Base-by-base conservation (phyloP, 2,329 filamentous ascomycete species). In the Clonostachys sp. region DNA sequence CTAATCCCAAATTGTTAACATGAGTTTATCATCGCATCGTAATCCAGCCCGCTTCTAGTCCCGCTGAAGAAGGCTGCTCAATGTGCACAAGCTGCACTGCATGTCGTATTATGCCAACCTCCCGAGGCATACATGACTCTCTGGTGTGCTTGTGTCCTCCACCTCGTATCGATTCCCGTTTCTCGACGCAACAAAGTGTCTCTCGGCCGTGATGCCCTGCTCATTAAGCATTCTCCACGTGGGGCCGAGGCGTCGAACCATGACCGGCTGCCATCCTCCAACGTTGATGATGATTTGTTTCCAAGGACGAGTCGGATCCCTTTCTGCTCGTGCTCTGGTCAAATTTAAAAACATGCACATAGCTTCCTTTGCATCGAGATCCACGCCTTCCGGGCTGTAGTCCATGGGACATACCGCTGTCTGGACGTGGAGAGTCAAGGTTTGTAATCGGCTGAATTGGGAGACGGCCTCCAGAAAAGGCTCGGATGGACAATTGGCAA, bases 251-350 rank as follows among this genome's bases (percentile, higher is more conserved):
- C 73, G 61, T 16, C 73, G 63, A 8, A 74, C 63, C 69, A 74
- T 70, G 40, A 69, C 61, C 12, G 61, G 65, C 41, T 64, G 64
- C 73, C 73, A 76, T 8, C 72, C 73, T 6, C 73, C 74, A 2
- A 76, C 66, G 34, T 74, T 75, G 48, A 77, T 60, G n/a, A 64
- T 68, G 45, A 76, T 63, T 33, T 56, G 57, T 44, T 57, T 64
- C 71, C 70, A 76, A 3, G 54, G 43, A 6, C 20, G 42, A 18
- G 47, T 45, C 9, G 49, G 45, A 2, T 47, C 42, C 10, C 34
- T 39, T 13, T 53, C 53, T 24, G 52, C 52, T 50, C 65, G 65
- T 34, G 53, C 54, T 8, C 57, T 53, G 5, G 66, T 41, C n/a
- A 75, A 57, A 9, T 57, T 49, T 9, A 52, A 51, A 38, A 74